Evolutionary conservation across 2,329 filamentous ascomycete species (phyloP), one percentile per base, ranked within the genome.

Genomic region (Westerdykella aurantiaca): DNA sequence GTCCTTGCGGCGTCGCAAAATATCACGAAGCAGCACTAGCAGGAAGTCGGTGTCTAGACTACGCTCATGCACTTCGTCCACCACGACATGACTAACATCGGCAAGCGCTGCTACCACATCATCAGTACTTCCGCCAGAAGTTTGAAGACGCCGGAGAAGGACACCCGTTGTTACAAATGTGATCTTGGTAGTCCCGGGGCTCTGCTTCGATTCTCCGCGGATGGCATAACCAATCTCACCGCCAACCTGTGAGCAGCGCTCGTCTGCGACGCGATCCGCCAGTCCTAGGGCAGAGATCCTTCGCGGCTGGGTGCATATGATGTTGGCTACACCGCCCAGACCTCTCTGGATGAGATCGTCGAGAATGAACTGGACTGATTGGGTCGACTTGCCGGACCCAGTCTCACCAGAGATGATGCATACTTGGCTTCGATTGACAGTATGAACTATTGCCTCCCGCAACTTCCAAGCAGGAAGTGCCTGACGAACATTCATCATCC

Each of bases 351-450:
- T 95, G 50, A 97, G 73, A 56, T 97, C 88, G 58, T 98, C 93
- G 1, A 98, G 75, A 35, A 98, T 78, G 66, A 97, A 98, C 65
- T 98, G 93, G 29, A 97, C 88, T 2, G 88, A 93, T 66, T 98
- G 93, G 0, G 93, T 97, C 39, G 88, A 95, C 69, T 98, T 98
- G 61, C 93, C 93, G 14, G 88, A 95, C 42, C 93, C 93, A 4
- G 93, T 98, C 69, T 97, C 93, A 54, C 93, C 93, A 35, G 90
- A 94, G 56, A 98, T 93, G 58, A 98, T 96, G 1, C 88, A 95
- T 40, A 98, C 89, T 66, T 96, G 85, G 58, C 91, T 82, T 4
- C 76, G 72, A 34, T 77, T 77, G 39, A 98, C 86, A 0, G 86
- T 85, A 16, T 78, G 67, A 9, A 97, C 80, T 23, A 98, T 87